These are phyloP conservation scores for Chernovozyma sophiae-reginae DNA, from an alignment of 1,139 yeast genomes.

Conservation along the genomic window DNA sequence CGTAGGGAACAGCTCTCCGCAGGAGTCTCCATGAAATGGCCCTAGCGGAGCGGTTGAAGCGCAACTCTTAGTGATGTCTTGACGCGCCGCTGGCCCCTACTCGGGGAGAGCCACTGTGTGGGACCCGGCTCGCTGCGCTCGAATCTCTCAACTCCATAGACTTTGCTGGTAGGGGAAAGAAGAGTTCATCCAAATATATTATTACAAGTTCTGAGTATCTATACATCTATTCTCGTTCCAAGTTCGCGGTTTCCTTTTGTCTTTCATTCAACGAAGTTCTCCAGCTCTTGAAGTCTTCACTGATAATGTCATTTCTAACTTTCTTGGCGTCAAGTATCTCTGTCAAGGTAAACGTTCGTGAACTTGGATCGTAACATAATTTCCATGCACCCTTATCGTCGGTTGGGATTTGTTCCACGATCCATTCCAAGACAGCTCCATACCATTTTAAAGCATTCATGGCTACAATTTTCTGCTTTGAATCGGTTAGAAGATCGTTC, in stretches of 20 bases:
- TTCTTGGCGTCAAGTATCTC: slow-evolving; percentile 25
- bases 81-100: no score
- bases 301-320: slow-evolving; percentile 39
- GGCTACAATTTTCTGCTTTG: slow-evolving; percentile 51
- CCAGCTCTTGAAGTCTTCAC: slow-evolving; percentile 61
- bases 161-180: background rate
- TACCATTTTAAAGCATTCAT: slow-evolving; percentile 79
- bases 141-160: no score
- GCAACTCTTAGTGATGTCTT: no score
- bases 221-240: no score
- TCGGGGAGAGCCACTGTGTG: no score
- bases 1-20: no score
- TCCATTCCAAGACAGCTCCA: slow-evolving; percentile 81
- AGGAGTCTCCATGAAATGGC: no score
- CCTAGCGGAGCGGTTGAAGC: no score
- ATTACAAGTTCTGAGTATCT: no score
- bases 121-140: no score
- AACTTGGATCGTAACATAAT: slow-evolving; percentile 32
- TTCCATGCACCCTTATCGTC: slow-evolving; percentile 23
- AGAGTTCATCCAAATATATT: no score
- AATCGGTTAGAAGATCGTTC: slow-evolving; percentile 31
- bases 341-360: slow-evolving; percentile 25
- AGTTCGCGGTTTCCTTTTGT: background rate
- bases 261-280: slow-evolving; percentile 24
- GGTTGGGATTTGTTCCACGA: slow-evolving; percentile 50